Evolutionary conservation across 2,329 filamentous ascomycete genomes (phyloP).

Genomic region (Aspergillus sp.): DNA sequence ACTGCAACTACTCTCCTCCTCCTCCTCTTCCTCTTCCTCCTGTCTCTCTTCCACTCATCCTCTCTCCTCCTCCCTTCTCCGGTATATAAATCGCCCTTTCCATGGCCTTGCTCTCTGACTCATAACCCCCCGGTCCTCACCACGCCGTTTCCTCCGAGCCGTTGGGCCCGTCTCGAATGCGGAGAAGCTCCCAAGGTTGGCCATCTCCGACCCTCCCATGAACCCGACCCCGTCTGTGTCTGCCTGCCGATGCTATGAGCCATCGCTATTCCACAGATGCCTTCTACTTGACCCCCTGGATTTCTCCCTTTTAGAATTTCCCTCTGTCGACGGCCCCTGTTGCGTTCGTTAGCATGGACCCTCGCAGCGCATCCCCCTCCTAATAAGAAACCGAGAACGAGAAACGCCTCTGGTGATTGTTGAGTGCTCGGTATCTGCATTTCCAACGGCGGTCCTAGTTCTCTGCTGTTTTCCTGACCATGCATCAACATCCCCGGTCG

Average conservation of each 20-base stretch:
- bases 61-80: conserved; percentile 1
- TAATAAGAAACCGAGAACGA: conserved; percentile 17
- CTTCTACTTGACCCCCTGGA: conserved; percentile 9
- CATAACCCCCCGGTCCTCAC: conserved; percentile 18
- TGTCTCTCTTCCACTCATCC: conserved; percentile 1
- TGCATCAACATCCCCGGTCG: conserved; percentile 85
- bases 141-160: conserved; percentile 18
- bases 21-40: conserved; percentile 3
- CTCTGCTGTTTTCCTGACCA: conserved; percentile 35
- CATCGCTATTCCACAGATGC: conserved; percentile 8
- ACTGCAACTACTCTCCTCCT: conserved; percentile 9
- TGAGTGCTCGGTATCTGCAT: conserved; percentile 1
- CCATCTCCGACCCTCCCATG: conserved; percentile 19
- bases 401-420: neutral
- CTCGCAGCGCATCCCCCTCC: conserved; percentile 24
- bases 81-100: conserved; percentile 3
- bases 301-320: conserved; percentile 4
- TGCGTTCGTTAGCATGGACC: conserved; percentile 33
- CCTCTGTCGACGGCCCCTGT: conserved; percentile 7
- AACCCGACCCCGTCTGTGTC: conserved; percentile 18
- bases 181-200: conserved; percentile 31
- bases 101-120: conserved; percentile 16
- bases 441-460: conserved; percentile 2
- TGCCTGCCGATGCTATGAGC: conserved; percentile 16
- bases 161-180: conserved; percentile 21